Base-by-base conservation (phyloP, 306 rosid genomes). In the Fragaria vesca region DNA sequence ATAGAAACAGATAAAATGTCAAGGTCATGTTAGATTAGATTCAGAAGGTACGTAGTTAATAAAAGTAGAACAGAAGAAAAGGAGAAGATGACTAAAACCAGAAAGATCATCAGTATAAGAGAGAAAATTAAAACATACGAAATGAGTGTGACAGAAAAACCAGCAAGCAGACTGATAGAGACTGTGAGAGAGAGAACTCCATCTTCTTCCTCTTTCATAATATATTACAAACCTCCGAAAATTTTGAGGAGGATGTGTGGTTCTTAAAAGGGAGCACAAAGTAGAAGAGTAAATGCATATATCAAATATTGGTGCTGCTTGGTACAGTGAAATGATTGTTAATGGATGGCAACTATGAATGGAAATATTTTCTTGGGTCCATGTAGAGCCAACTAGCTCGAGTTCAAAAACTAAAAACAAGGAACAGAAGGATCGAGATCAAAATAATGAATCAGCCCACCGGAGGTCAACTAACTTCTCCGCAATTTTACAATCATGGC, bases 211-310 rank as follows among this genome's bases (percentile, higher is more conserved):
- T 38, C 47, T 73, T 54, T 73, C 76, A 72, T 61, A 32, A 12
- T 72, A 51, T 72, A 8, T 43, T 32, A 30, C 18, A 71, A 16
- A 15, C 26, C 16, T 71, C 21, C 11, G n/a, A 28, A 47, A 50
- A 17, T 10, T 71, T 36, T 36, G 66, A 72, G 66, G 36, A 72
- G 50, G 36, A 36, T 73, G 34, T 54, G 65, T 81, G 78, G 76
- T 66, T 77, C 74, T 80, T 72, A 30, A 77, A 79, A 69, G 50
- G 72, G 79, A 73, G 73, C 63, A 43, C 60, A 26, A 77, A 7
- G 75, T 72, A 51, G 72, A 43, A 61, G 66, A 40, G 80, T 66
- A 81, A 68, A 84, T 81, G 81, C 78, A 15, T 77, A 78, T 81
- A 61, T 65, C 54, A 75, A 84, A 57, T 30, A 48, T 15, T 13